These are phyloP conservation scores for Macadamia integrifolia DNA, from an alignment of 164 flowering plant species.

Conservation along the genomic window DNA sequence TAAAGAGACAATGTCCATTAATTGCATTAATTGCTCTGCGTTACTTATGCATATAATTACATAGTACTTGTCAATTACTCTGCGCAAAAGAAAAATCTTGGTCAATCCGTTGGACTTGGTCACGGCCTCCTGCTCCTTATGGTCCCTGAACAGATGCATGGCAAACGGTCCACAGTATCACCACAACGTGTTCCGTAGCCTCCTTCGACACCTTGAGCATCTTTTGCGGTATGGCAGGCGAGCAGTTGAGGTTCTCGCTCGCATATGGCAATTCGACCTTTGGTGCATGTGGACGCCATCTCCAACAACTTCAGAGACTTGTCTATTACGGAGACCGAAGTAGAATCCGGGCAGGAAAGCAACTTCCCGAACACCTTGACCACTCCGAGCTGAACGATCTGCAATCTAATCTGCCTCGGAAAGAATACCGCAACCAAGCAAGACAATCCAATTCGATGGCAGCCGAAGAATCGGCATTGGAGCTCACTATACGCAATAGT, in stretches of 20 bases:
- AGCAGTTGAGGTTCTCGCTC: conserved; percentile 26
- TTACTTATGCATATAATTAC: too few species aligned
- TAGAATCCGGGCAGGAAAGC: conserved; percentile 18
- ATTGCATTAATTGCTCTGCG: too few species aligned
- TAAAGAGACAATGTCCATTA: too few species aligned
- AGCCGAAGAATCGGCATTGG: conserved; percentile 19
- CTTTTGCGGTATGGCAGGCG: conserved; percentile 43
- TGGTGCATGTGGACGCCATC: conserved; percentile 40
- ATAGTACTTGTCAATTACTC: conserved; percentile 36
- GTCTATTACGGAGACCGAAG: conserved; percentile 26
- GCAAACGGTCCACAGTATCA: conserved; percentile 75
- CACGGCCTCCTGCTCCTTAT: conserved; percentile 52
- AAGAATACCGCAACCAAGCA: conserved; percentile 38
- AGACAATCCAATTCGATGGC: conserved; percentile 42
- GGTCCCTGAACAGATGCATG: conserved; percentile 39
- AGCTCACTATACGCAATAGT: conserved; percentile 25
- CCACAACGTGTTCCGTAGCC: conserved; percentile 76
- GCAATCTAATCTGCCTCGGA: conserved; percentile 29
- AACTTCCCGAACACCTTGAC: conserved; percentile 26
- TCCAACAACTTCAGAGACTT: conserved; percentile 54
- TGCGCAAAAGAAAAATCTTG: conserved; percentile 80
- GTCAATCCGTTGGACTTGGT: conserved; percentile 56
- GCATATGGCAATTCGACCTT: conserved; percentile 59
- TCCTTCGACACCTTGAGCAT: conserved; percentile 55
- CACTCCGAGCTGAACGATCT: conserved; percentile 40